Evolutionary conservation across 2,329 filamentous ascomycete species (phyloP), one percentile per base, ranked within the genome.

Genomic region (Hawksworthiomyces lignivorus): DNA sequence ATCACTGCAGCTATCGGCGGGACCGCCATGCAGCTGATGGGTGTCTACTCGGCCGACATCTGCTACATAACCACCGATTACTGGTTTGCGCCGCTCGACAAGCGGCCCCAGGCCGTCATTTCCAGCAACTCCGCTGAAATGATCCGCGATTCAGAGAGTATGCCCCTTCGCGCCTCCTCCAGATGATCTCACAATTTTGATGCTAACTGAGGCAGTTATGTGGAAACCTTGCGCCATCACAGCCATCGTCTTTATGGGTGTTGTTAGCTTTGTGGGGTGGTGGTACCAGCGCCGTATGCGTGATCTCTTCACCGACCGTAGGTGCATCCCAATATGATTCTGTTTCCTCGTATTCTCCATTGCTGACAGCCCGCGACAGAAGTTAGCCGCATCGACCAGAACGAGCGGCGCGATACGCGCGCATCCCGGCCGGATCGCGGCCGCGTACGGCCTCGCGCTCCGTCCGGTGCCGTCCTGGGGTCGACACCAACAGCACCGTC

Each of bases 1-100:
- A 48, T 71, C 62, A 50, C 71, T 61, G 26, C 54, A 0, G 47
- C 52, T 10, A 36, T 56, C 5, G 52, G 49, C 3, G 54, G 54
- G 14, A 55, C 54, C 0, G 17, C 48, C 15, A 52, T 56, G 52
- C 52, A 55, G 45, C 43, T 56, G 11, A 40, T 55, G 28, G 54
- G 54, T 9, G 51, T 56, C 8, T 56, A 56, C 26, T 33, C 48
- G 17, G 47, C 50, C 10, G 40, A 48, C 24, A 50, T 55, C 18
- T 53, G 52, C 39, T 38, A 43, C 27, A 21, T 54, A 19, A 52
- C 48, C 1, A 46, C 46, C 2, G 6, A 26, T 3, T 36, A 50
- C 39, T 55, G 53, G 53, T 38, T 47, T 8, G n/a, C 37, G 35
- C 50, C 47, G 7, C 35, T 38, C 2, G 40, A 43, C 3, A n/a